phyloP scores from a whole-genome alignment of 441 rosid genomes.

The Flueggea neowawraea region DNA sequence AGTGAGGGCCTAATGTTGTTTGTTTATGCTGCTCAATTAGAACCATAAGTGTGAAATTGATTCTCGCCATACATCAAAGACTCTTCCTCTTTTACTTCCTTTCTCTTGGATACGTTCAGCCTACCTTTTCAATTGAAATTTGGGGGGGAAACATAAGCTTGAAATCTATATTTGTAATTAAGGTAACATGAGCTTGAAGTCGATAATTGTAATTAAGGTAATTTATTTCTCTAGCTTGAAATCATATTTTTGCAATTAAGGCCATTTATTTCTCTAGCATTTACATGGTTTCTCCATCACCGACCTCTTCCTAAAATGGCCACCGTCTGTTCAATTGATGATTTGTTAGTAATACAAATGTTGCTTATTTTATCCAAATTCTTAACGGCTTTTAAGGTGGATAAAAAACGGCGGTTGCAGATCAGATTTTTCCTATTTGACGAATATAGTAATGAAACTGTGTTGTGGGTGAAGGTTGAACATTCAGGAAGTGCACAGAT shows the following conservation, averaged over 20 bases:
- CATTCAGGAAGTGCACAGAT: neutral
- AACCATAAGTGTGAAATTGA: slow-evolving; percentile 27
- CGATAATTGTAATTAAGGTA: no score
- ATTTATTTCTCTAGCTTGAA: no score
- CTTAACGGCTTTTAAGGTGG: neutral
- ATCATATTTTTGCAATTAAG: no score
- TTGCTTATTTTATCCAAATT: slow-evolving; percentile 20
- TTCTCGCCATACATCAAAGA: slow-evolving; percentile 28
- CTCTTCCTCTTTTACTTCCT: neutral
- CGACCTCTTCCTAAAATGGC: slow-evolving; percentile 16
- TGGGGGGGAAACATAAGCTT: no score
- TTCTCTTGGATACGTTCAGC: neutral
- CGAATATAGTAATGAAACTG: no score
- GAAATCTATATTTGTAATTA: no score
- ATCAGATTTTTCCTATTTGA: no score
- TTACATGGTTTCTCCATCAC: slow-evolving; percentile 9
- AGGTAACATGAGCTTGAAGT: no score
- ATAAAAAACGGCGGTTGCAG: neutral
- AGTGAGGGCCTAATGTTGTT: slow-evolving; percentile 19
- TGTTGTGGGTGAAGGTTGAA: neutral
- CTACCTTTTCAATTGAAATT: no score
- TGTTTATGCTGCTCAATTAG: slow-evolving; percentile 29
- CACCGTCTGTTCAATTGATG: slow-evolving; percentile 6
- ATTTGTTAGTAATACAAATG: slow-evolving; percentile 5
- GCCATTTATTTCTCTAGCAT: neutral